Percentiles rank a stretch among this genome's conserved stretches.
Evolutionary conservation across 768 basidiomycete genomes (phyloP).

Genomic region (Russula abietina): DNA sequence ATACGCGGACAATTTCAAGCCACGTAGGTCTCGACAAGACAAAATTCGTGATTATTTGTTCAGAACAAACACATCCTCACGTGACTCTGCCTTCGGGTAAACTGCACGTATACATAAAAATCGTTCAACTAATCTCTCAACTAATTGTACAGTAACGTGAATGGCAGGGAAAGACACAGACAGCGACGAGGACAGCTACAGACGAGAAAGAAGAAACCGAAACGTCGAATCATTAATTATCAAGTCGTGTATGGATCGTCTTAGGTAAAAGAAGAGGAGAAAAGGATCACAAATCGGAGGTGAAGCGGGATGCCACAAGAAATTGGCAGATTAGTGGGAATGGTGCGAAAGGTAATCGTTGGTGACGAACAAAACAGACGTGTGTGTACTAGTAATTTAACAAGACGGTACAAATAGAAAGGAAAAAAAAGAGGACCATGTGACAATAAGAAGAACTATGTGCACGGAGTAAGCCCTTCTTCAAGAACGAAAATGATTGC

Average conservation of each 20-base stretch:
- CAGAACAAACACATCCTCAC: constrained; percentile 1
- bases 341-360: background rate
- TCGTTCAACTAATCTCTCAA: too few relatives aligned
- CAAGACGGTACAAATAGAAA: constrained; percentile 1
- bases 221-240: constrained; percentile 1
- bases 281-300: background rate
- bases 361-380: background rate
- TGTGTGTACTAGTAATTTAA: constrained; percentile 3
- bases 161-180: background rate
- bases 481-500: background rate
- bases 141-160: constrained; percentile 1
- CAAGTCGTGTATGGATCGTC: background rate
- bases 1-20: background rate
- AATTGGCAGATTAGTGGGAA: background rate
- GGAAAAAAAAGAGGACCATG: background rate
- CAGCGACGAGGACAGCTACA: constrained; percentile 5
- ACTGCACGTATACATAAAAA: background rate
- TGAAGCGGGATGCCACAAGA: background rate
- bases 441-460: background rate
- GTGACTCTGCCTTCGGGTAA: background rate
- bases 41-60: constrained; percentile 1
- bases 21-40: background rate
- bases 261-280: background rate
- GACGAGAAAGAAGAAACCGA: background rate
- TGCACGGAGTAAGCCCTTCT: background rate